A percentile compares a stretch with the other conserved stretches of the same genome.
Evolutionary conservation across 176 grass and related monocot species (phyloP).

Genomic region (Lolium perenne): DNA sequence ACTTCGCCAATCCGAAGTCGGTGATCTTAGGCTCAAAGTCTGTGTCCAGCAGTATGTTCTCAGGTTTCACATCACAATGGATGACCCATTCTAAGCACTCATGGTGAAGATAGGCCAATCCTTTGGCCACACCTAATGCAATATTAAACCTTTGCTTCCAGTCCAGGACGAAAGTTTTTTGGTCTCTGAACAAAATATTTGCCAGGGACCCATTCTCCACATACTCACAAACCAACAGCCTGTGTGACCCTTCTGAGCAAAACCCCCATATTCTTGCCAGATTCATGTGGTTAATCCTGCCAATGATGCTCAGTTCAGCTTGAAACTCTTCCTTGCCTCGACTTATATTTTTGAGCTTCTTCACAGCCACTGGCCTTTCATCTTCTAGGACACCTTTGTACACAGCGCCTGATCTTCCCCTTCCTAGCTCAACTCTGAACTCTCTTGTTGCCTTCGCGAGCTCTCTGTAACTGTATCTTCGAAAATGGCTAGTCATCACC

Average conservation of each 20-base stretch:
- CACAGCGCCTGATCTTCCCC: slow-evolving; percentile 48
- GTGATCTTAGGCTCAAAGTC: slow-evolving; percentile 48
- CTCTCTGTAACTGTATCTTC: slow-evolving; percentile 51
- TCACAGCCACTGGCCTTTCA: slow-evolving; percentile 50
- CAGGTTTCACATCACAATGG: slow-evolving; percentile 57
- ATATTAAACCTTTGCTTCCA: slow-evolving; percentile 58
- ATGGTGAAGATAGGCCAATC: slow-evolving; percentile 60
- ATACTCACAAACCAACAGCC: slow-evolving; percentile 50
- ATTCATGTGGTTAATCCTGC: slow-evolving; percentile 59
- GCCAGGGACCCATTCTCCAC: slow-evolving; percentile 40
- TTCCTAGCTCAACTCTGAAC: slow-evolving; percentile 50
- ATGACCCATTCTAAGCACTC: slow-evolving; percentile 59
- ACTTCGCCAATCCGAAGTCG: slow-evolving; percentile 48
- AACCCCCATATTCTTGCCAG: slow-evolving; percentile 51
- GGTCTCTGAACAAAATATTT: slow-evolving; percentile 29
- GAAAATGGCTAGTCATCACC: slow-evolving; percentile 45
- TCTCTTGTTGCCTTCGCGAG: slow-evolving; percentile 45
- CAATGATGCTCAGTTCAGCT: slow-evolving; percentile 48
- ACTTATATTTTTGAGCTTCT: slow-evolving; percentile 41
- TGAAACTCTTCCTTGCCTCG: slow-evolving; percentile 50
- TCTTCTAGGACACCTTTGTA: slow-evolving; percentile 45
- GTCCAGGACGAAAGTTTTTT: slow-evolving; percentile 22
- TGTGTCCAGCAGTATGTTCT: slow-evolving; percentile 50
- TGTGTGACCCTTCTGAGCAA: slow-evolving; percentile 45
- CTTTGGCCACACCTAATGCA: slow-evolving; percentile 52